A percentile compares a stretch with the other conserved stretches of the same genome.
phyloP scores from a whole-genome alignment of 495 filamentous ascomycete genomes.

The Neurospora sp. region DNA sequence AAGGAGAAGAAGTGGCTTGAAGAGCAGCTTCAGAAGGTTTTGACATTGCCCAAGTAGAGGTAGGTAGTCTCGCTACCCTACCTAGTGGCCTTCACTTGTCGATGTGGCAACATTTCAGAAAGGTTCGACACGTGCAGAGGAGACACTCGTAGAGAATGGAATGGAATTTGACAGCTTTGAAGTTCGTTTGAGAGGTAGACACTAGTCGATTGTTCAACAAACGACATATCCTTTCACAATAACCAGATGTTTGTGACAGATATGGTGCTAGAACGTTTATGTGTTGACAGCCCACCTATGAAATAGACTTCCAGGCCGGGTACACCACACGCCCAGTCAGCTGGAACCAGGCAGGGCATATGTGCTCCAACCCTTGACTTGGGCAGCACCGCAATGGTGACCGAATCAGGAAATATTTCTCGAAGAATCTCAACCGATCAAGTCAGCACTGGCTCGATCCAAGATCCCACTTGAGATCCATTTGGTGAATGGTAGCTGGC shows the following conservation, averaged over 20 bases:
- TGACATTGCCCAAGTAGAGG: too few relatives aligned
- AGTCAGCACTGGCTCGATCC: neutral
- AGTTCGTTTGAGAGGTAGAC: neutral
- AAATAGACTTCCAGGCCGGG: neutral
- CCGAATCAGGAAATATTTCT: neutral
- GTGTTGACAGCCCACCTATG: neutral
- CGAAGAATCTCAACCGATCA: neutral
- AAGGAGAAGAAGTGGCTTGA: too few relatives aligned
- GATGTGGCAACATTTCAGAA: neutral
- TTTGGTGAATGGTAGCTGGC: neutral
- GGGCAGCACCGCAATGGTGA: neutral
- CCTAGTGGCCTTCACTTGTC: too few relatives aligned
- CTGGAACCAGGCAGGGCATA: accelerated
- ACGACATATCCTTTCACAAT: neutral
- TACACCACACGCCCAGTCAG: neutral
- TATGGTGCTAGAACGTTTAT: neutral
- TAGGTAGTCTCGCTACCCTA: too few relatives aligned
- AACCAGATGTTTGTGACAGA: neutral
- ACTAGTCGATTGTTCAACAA: neutral
- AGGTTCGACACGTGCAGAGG: neutral
- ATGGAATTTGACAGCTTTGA: neutral
- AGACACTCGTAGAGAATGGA: neutral
- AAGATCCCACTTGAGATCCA: neutral
- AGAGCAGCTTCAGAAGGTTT: too few relatives aligned
- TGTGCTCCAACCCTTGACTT: neutral